These are phyloP conservation scores for Tricholoma sp. DNA, from an alignment of 768 basidiomycete genomes.

Conservation along the genomic window DNA sequence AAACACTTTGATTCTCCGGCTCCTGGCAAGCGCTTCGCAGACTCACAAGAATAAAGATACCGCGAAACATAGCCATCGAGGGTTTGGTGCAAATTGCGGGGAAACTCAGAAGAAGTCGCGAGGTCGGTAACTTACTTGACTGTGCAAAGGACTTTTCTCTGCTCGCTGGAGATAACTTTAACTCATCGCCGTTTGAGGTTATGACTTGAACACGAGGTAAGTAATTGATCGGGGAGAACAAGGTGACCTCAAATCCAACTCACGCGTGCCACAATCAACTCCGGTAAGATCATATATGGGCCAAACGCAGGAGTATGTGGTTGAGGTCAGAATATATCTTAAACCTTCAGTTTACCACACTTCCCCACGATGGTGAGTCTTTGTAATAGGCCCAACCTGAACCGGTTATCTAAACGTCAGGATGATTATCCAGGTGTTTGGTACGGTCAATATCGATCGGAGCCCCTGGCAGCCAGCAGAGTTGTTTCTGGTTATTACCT, in stretches of 20 bases:
- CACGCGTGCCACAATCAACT: not conserved
- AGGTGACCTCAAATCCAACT: not conserved
- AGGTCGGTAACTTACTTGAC: conserved; percentile 1
- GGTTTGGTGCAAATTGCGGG: not conserved
- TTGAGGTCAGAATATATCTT: not conserved
- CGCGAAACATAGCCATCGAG: not conserved
- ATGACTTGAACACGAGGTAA: not conserved
- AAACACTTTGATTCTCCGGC: not conserved
- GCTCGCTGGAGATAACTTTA: conserved; percentile 1
- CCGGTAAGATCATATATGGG: not conserved
- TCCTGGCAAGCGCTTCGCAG: not conserved
- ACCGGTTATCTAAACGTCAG: not conserved
- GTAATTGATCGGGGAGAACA: not conserved
- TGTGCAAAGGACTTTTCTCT: not conserved
- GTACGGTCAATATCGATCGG: not conserved
- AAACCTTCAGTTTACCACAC: not conserved
- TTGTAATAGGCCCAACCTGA: not conserved
- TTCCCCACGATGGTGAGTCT: not conserved
- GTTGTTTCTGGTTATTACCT: no score
- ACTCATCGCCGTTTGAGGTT: not conserved
- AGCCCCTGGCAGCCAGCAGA: not conserved
- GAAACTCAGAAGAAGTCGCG: not conserved
- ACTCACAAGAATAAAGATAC: not conserved
- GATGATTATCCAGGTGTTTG: not conserved
- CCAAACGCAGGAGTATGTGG: not conserved